Base-by-base conservation (phyloP, 1,139 yeast species). In the Hansenula sp. region DNA sequence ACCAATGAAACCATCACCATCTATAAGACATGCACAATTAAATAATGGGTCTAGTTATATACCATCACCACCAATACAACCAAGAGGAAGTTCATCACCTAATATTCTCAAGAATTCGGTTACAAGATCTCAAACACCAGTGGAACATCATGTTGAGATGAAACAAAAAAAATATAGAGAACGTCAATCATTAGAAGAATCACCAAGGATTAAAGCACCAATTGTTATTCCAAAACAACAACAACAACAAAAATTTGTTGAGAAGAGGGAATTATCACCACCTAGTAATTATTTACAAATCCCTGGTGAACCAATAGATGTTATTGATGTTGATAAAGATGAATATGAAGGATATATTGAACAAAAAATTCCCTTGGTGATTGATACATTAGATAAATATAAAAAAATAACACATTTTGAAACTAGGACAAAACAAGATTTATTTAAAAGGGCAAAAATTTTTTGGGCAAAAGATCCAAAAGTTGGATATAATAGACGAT, bases 181-280 rank as follows among this genome's bases (percentile, higher is more conserved):
- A n/a, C n/a, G n/a, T n/a, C n/a, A n/a, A n/a, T n/a, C n/a, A n/a
- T n/a, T n/a, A n/a, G n/a, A n/a, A n/a, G n/a, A n/a, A n/a, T n/a
- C n/a, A n/a, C n/a, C 36, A 18, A 9, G 31, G 8, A 29, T 9
- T 20, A 12, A 21, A 29, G 32, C 28, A 20, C 24, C 24, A 21
- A 9, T 21, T 21, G 24, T n/a, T n/a, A 25, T 25, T 25, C 27
- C 27, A 25, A 25, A 22, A 22, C 24, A 21, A 21, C 24, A 21
- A 21, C 24, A 21, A 21, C 24, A 21, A 21, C 24, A 21, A 21
- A 9, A 9, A 21, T 9, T 9, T 21, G n/a, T n/a, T n/a, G n/a
- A n/a, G n/a, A n/a, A 29, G 9, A 16, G 42, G 22, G 39, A 41
- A 13, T 13, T 34, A 10, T 41, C 42, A 5, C 44, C 46, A 17